Base-by-base conservation (phyloP, 768 basidiomycete genomes). In the Fibroporia radiculosa region DNA sequence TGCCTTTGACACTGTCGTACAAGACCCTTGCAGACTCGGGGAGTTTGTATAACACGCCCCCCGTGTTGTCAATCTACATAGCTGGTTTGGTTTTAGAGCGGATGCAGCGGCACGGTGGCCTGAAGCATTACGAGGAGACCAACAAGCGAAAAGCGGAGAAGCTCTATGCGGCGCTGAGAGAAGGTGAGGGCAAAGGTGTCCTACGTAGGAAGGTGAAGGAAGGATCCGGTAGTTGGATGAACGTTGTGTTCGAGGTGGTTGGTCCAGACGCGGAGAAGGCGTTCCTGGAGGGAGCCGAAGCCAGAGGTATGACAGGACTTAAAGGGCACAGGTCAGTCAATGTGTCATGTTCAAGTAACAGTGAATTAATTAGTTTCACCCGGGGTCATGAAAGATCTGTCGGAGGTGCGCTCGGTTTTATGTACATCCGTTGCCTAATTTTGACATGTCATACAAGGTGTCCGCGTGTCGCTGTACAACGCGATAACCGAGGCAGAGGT, bases 201-300 rank as follows among this genome's bases (percentile, higher is more conserved):
- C 78, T 89, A 54, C 74, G 66, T 53, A 61, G 74, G 18, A 87
- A 84, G 58, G 93, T 95, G 16, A 71, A 77, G 56, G 71, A 74
- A 46, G 84, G 78, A 4, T 79, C 82, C 38, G 75, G 84, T 48
- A 97, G 93, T 64, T 86, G 87, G 80, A 98, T 98, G 95, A 99
- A 99, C 61, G 73, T 90, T 13, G 87, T 90, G 0, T 98, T 97
- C 64, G 76, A 78, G 42, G 68, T 93, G 11, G 51, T 78, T 11
- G 85, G 81, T 0, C 82, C 87, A n/a, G 84, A 74, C 1, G 73
- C 71, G 16, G 72, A 96, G 62, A 76, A 77, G 55, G 64, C 68
- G 54, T 98, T 97, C 62, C 60, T 98, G 52, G 71, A 74, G 16
- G 90, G 85, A 8, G 93, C 93, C 0, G 84, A 91, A 57, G 70